phyloP scores from a whole-genome alignment of 768 basidiomycete genomes.

The Xerocomellus chrysenteron region DNA sequence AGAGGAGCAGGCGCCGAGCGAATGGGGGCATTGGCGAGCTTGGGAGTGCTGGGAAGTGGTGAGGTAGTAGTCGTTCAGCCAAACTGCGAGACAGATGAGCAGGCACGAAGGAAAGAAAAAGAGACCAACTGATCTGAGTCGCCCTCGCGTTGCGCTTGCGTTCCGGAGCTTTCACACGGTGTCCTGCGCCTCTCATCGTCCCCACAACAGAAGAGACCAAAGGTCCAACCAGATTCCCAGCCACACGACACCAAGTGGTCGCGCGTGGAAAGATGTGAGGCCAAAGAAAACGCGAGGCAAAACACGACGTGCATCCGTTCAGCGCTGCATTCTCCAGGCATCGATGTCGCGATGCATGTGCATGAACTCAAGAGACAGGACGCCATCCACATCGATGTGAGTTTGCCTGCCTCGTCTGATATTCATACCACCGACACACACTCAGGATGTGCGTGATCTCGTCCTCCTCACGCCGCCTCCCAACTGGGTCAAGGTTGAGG shows the following conservation, averaged over 20 bases:
- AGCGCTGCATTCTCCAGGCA: neutral
- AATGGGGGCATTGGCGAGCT: constrained; percentile 45
- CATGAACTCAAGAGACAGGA: constrained; percentile 65
- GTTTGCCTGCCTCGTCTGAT: constrained; percentile 23
- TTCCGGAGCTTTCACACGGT: no score
- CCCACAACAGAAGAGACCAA: constrained; percentile 41
- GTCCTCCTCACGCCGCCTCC: constrained; percentile 77
- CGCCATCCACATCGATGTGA: constrained; percentile 78
- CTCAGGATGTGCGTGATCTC: constrained; percentile 85
- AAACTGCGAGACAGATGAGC: no score
- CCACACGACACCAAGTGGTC: constrained; percentile 48
- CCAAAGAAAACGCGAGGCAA: constrained; percentile 68
- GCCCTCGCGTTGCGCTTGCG: no score
- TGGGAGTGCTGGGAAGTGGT: neutral
- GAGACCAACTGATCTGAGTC: no score
- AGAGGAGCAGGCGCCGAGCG: constrained; percentile 94
- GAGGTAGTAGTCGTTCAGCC: no score
- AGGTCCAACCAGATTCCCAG: constrained; percentile 15
- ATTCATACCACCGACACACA: no score
- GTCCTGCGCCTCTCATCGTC: neutral
- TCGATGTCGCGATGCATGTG: constrained; percentile 74
- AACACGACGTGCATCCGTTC: constrained; percentile 55
- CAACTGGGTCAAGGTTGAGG: constrained; percentile 85
- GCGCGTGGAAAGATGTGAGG: constrained; percentile 69
- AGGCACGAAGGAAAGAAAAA: no score